phyloP scores from a whole-genome alignment of 345 rosid genomes.

The Citrus inodora region DNA sequence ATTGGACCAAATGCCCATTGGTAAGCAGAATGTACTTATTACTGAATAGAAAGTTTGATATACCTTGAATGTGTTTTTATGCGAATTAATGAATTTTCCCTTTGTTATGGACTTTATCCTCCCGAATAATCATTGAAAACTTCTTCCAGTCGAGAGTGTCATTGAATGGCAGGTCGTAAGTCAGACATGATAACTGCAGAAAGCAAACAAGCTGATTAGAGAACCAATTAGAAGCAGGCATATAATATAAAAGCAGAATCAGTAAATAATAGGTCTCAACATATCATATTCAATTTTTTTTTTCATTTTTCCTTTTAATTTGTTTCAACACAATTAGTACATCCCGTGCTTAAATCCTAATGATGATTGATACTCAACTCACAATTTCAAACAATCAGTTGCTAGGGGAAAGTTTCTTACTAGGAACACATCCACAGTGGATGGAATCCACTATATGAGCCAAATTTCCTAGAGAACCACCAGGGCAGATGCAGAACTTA shows the following conservation, averaged over 20 bases:
- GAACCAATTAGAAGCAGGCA: too few species aligned
- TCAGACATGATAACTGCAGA: constrained; percentile 9
- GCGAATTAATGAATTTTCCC: neutral
- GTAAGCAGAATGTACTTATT: neutral
- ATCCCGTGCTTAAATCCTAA: too few species aligned
- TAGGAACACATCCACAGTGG: constrained; percentile 94
- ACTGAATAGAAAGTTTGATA: neutral
- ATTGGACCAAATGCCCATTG: too few species aligned
- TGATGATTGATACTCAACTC: too few species aligned
- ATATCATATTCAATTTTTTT: too few species aligned
- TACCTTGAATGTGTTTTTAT: constrained; percentile 8
- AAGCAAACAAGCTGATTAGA: too few species aligned
- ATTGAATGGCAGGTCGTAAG: constrained; percentile 16
- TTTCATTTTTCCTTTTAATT: too few species aligned
- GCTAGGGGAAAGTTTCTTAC: constrained; percentile 29
- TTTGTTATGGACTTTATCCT: constrained; percentile 5
- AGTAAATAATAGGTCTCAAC: too few species aligned
- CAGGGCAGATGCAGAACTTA: constrained; percentile 93
- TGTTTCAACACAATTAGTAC: too few species aligned
- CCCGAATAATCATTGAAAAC: constrained; percentile 5
- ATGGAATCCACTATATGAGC: constrained; percentile 96
- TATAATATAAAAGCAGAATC: too few species aligned
- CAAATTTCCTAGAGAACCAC: constrained; percentile 94
- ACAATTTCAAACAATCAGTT: too few species aligned
- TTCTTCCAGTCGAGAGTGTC: constrained; percentile 16